A percentile compares a stretch with the other conserved stretches of the same genome.
phyloP scores from a whole-genome alignment of 257 asterid species.

The Rhazya stricta region DNA sequence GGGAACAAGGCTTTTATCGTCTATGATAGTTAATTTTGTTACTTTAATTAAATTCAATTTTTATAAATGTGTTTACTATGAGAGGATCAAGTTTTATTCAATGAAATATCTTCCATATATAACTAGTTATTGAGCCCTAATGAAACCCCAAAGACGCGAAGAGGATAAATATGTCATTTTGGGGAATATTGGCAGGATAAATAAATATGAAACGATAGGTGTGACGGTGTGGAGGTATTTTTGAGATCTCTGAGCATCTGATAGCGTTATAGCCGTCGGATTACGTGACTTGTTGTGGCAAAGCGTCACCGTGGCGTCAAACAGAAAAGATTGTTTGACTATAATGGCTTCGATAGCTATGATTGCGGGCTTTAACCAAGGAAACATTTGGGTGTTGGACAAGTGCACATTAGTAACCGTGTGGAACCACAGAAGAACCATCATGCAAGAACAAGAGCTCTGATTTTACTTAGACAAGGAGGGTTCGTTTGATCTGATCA shows the following conservation, averaged over 20 bases:
- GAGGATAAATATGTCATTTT: conserved; percentile 1
- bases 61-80: too few species aligned
- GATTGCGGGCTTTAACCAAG: conserved; percentile 34
- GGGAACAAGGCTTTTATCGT: too few species aligned
- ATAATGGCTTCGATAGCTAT: conserved; percentile 21
- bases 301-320: conserved; percentile 49
- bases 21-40: too few species aligned
- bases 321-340: conserved; percentile 42
- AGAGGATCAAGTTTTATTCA: too few species aligned
- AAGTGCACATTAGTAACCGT: conserved; percentile 38
- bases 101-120: too few species aligned
- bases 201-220: conserved; percentile 7
- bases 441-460: conserved; percentile 12
- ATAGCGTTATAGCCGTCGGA: conserved; percentile 31
- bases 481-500: conserved; percentile 13
- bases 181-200: neutral
- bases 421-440: conserved; percentile 32
- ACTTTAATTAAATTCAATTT: too few species aligned
- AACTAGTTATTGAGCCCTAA: too few species aligned
- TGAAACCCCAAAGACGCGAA: too few species aligned
- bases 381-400: conserved; percentile 24
- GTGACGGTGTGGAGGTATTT: neutral
- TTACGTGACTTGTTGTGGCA: conserved; percentile 25
- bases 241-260: conserved; percentile 12
- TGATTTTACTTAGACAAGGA: neutral